Evolutionary conservation across 352 stramenopile genomes (phyloP), one percentile per base, ranked within the genome.

Genomic region (Hyaloperonospora arabidopsidis): DNA sequence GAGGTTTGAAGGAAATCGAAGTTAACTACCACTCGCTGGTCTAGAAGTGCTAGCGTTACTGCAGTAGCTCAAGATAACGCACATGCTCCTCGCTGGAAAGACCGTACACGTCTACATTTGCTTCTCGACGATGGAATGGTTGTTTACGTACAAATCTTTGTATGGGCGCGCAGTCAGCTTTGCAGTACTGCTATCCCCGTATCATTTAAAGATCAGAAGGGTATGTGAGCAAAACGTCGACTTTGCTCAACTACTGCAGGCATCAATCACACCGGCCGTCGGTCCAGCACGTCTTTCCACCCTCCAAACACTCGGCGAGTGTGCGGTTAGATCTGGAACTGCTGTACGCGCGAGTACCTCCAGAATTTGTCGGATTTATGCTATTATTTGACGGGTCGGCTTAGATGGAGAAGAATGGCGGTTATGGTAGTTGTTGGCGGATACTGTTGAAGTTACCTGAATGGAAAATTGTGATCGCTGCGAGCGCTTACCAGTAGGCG

Each of bases 111-210:
- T 49, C 15, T 23, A 49, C 22, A 49, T 25, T 21, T 15, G 22
- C 1, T 51, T 41, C 28, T 51, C 45, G 28, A 29, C 45, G 0
- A 17, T 51, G n/a, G 44, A 49, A 12, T 49, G 21, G 14, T 23
- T 49, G 3, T 29, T 29, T 29, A 29, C n/a, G 25, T 3, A 29
- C 7, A 3, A 29, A 29, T 29, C 25, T 3, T 15, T n/a, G 13
- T n/a, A 17, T 17, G 5, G 34, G 4, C 14, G 34, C 3, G 14
- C 34, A 13, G 34, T 39, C 34, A 39, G 34, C 34, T 39, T 39
- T 39, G 34, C 34, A 15, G 8, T 6, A 4, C 14, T 39, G 2
- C 4, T 39, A 15, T 39, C 34, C 2, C 34, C 34, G 13, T 17
- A 39, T 4, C 4, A 39, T 10, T 10, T 39, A 17, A 39, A 39